phyloP scores from a whole-genome alignment of 2,329 filamentous ascomycete genomes.

The Trichoderma simmonsii region DNA sequence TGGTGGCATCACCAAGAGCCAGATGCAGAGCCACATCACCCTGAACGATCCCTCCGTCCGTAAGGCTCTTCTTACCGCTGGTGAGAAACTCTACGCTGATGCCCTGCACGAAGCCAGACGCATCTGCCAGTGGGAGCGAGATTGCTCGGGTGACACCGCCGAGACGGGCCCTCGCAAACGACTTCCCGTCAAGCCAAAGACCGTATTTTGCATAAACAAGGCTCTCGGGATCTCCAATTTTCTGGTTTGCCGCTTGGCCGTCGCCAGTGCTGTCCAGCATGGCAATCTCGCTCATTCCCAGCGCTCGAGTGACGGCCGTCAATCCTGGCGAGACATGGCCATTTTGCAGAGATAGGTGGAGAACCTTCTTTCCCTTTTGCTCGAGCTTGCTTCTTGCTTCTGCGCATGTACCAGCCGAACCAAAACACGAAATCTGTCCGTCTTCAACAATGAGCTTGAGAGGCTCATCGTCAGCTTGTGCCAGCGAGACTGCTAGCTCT shows the following conservation, averaged over 20 bases:
- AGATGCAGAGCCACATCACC: slow-evolving; percentile 42
- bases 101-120: slow-evolving; percentile 34
- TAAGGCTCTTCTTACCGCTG: slow-evolving; percentile 15
- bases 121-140: slow-evolving; percentile 34
- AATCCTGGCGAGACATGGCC: slow-evolving; percentile 39
- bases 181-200: slow-evolving; percentile 39
- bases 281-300: slow-evolving; percentile 51
- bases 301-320: slow-evolving; percentile 44
- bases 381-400: neutral
- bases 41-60: slow-evolving; percentile 41
- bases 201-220: slow-evolving; percentile 41
- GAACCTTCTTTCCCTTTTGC: neutral
- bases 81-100: slow-evolving; percentile 27
- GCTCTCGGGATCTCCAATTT: slow-evolving; percentile 29
- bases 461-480: neutral
- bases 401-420: neutral
- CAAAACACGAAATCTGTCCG: slow-evolving; percentile 6
- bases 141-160: slow-evolving; percentile 44
- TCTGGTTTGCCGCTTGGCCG: slow-evolving; percentile 30
- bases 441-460: slow-evolving; percentile 7
- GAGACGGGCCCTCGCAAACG: slow-evolving; percentile 40
- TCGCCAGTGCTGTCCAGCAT: slow-evolving; percentile 45
- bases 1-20: slow-evolving; percentile 34
- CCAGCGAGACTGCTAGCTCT: neutral
- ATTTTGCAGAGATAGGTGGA: slow-evolving; percentile 10